Base-by-base conservation (phyloP, 495 filamentous ascomycete species). In the Chlorociboria aeruginascens region DNA sequence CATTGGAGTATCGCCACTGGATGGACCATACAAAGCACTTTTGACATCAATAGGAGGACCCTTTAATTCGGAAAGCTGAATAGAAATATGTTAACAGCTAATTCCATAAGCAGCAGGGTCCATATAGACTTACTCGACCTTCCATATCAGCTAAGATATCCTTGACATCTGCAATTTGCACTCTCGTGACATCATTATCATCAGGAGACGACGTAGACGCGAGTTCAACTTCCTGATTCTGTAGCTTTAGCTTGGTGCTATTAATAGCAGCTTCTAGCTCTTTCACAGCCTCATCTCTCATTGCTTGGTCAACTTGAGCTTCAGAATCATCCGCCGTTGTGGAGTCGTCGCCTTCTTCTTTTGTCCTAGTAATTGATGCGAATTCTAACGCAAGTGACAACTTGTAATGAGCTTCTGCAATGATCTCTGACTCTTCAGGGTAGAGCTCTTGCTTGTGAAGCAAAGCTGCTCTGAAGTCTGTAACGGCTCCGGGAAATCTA, bases 351-450 rank as follows among this genome's bases (percentile, higher is more conserved):
- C 66, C 63, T 32, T 76, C 74, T 28, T 71, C 64, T 11, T 73
- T 70, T 34, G 79, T 74, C 12, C 35, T 49, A 31, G 76, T 85
- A n/a, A 87, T 76, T 0, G 86, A 86, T 10, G 84, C 82, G 53
- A 97, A 97, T 63, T 99, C 92, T 14, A 97, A 77, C 0, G 92
- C 93, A 36, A 99, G 79, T 1, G 93, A 95, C 38, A 97, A 78
- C 63, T 95, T 96, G 69, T 81, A 97, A 63, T 97, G 86, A 33
- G 86, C 90, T 71, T 99, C 92, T 30, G 89, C 88, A 45, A 96
- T 71, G 14, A 89, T 72, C 45, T 82, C 79, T 34, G 87, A 89
- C 41, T 92, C 84, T 41, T 77, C 65, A 1, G 86, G 74, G 59
- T 83, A 90, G 10, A 96, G 73, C 11, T 77, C 69, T 47, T 84